A percentile compares a stretch with the other conserved stretches of the same genome.
Evolutionary conservation across 352 stramenopile genomes (phyloP).

Genomic region (Globisporangium heterothallicum): DNA sequence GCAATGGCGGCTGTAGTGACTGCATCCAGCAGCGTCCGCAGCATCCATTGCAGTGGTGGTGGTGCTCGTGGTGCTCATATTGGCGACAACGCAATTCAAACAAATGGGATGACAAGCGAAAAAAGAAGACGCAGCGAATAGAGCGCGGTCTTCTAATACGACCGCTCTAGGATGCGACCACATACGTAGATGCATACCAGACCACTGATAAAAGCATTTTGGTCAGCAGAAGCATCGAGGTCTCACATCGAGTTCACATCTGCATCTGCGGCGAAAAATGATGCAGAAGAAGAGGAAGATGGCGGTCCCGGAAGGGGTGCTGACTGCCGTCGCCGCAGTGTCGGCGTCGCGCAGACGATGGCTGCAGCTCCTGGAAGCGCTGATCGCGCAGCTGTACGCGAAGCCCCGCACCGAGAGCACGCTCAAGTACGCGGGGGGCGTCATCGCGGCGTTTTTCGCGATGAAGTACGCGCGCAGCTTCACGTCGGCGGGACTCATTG

Average conservation of each 20-base stretch:
- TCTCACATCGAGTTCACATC: not conserved
- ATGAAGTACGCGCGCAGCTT: slow-evolving; percentile 59
- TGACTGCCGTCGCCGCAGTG: slow-evolving; percentile 14
- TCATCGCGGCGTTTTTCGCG: slow-evolving; percentile 52
- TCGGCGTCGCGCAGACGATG: slow-evolving; percentile 16
- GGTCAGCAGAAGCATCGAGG: too few relatives aligned
- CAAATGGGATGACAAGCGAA: not conserved
- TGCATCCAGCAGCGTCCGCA: slow-evolving; percentile 22
- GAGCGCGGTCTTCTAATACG: not conserved
- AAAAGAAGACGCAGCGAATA: not conserved
- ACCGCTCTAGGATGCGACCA: too few relatives aligned
- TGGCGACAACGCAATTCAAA: not conserved
- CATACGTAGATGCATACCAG: too few relatives aligned
- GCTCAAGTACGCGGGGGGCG: slow-evolving; percentile 53
- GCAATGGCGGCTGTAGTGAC: slow-evolving; percentile 60
- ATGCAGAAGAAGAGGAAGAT: slow-evolving; percentile 9
- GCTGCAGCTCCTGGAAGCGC: slow-evolving; percentile 13
- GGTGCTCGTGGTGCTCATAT: not conserved
- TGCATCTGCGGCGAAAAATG: not conserved
- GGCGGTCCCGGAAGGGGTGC: slow-evolving; percentile 5
- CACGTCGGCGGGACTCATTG: slow-evolving; percentile 49
- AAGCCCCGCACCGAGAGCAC: slow-evolving; percentile 39
- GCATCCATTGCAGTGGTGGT: not conserved
- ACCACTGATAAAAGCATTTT: not conserved
- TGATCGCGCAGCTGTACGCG: slow-evolving; percentile 21